phyloP scores from a whole-genome alignment of 2,329 filamentous ascomycete species.

The Phialophora verrucosa region DNA sequence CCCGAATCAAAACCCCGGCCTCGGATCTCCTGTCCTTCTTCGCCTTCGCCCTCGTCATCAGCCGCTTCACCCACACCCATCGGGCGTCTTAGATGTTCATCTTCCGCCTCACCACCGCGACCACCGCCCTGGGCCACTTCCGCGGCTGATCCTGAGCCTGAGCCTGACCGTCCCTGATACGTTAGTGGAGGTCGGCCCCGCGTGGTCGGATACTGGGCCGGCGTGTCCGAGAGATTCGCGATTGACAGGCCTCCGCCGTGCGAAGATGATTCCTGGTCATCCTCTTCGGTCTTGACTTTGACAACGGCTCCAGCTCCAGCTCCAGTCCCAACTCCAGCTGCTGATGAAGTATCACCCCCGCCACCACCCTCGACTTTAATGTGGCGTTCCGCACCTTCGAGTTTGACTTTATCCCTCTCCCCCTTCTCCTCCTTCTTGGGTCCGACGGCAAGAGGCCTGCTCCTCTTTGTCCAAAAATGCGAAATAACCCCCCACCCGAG shows the following conservation, averaged over 20 bases:
- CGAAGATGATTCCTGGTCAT: conserved; percentile 23
- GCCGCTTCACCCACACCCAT: conserved; percentile 33
- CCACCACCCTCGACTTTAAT: conserved; percentile 24
- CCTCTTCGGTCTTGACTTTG: conserved; percentile 42
- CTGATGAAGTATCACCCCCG: too few relatives aligned
- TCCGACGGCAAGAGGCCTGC: background rate
- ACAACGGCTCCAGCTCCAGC: too few relatives aligned
- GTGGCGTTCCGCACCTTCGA: conserved; percentile 18
- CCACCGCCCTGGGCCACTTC: background rate
- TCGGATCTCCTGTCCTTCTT: conserved; percentile 17
- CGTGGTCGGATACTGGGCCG: conserved; percentile 26
- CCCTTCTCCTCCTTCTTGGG: background rate
- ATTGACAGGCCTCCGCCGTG: conserved; percentile 16
- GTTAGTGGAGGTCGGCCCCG: conserved; percentile 32
- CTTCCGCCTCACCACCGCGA: conserved; percentile 7
- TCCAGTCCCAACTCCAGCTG: too few relatives aligned
- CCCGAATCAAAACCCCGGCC: conserved; percentile 52
- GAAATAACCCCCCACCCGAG: conserved; percentile 65
- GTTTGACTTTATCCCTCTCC: background rate
- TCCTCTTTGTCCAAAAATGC: conserved; percentile 43
- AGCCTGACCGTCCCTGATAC: conserved; percentile 35
- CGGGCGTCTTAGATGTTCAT: conserved; percentile 19
- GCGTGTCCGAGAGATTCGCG: conserved; percentile 25
- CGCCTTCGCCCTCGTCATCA: conserved; percentile 35
- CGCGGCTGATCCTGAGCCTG: background rate